Conservation (phyloP, 2,329 filamentous ascomycete species). For the Colletotrichum spinosum region DNA sequence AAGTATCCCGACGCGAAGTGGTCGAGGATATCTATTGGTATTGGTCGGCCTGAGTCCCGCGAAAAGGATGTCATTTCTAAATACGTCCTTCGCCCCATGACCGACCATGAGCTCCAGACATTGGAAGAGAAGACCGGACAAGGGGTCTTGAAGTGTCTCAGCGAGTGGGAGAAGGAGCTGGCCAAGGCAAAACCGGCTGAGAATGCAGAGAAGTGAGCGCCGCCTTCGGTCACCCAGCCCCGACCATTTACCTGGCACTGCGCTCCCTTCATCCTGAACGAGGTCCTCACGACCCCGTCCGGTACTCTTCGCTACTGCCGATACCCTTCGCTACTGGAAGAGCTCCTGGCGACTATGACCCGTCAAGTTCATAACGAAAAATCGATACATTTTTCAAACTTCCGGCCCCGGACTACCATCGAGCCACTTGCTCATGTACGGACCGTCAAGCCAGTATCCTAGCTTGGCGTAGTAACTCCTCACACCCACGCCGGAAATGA, state of each 20-base stretch:
- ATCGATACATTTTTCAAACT: too few relatives aligned
- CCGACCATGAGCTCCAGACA: constrained; percentile 58
- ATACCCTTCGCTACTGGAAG: too few relatives aligned
- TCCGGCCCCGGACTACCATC: constrained; percentile 54
- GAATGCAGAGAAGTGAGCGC: neutral
- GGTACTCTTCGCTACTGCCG: too few relatives aligned
- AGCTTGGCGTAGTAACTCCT: constrained; percentile 94
- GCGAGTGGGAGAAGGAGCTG: constrained; percentile 55
- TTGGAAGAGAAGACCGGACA: constrained; percentile 65
- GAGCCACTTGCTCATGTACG: constrained; percentile 80
- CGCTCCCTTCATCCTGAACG: too few relatives aligned
- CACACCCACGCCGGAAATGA: constrained; percentile 98
- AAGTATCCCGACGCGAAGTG: constrained; percentile 56
- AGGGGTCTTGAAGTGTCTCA: constrained; percentile 62
- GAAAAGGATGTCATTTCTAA: constrained; percentile 75
- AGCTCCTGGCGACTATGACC: too few relatives aligned
- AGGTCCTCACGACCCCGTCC: too few relatives aligned
- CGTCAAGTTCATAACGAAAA: too few relatives aligned
- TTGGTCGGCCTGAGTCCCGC: constrained; percentile 82
- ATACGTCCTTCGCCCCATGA: constrained; percentile 82
- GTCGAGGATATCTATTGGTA: constrained; percentile 81
- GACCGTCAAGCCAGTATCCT: constrained; percentile 93
- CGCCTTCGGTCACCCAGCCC: neutral
- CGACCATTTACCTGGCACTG: too few relatives aligned
- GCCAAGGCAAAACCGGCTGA: neutral